A percentile compares a stretch with the other conserved stretches of the same genome.
Evolutionary conservation across 306 rosid genomes (phyloP).

Genomic region (Trifolium subterraneum): DNA sequence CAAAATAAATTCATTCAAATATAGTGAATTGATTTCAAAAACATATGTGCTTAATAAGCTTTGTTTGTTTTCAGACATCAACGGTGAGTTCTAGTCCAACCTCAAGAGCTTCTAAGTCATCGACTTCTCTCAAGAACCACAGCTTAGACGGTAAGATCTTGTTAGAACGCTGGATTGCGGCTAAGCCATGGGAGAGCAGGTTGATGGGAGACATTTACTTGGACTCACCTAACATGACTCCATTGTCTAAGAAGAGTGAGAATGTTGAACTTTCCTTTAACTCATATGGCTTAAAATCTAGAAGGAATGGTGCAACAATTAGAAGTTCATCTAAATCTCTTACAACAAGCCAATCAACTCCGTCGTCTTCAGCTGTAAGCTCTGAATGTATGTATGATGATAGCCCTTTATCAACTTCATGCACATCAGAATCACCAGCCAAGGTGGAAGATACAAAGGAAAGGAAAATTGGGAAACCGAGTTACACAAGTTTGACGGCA

Average conservation of each 20-base stretch:
- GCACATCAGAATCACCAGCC: slow-evolving; percentile 52
- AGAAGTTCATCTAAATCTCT: slow-evolving; percentile 59
- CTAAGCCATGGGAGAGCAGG: slow-evolving; percentile 78
- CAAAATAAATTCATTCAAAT: not conserved
- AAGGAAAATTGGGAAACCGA: slow-evolving; percentile 45
- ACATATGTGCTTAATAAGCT: not conserved
- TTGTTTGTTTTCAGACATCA: slow-evolving; percentile 58
- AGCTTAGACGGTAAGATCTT: slow-evolving; percentile 48
- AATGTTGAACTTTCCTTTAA: slow-evolving; percentile 37
- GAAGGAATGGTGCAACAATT: slow-evolving; percentile 61
- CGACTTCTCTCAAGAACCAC: slow-evolving; percentile 44
- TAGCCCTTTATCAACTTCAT: slow-evolving; percentile 60
- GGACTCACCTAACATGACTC: slow-evolving; percentile 52
- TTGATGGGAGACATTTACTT: slow-evolving; percentile 52
- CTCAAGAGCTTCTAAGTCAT: slow-evolving; percentile 48
- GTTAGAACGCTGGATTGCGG: slow-evolving; percentile 78
- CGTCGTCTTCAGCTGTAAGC: slow-evolving; percentile 65
- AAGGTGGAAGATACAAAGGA: slow-evolving; percentile 46
- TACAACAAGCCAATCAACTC: slow-evolving; percentile 51
- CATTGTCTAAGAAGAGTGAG: slow-evolving; percentile 55
- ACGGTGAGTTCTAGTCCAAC: slow-evolving; percentile 63
- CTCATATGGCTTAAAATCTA: slow-evolving; percentile 48
- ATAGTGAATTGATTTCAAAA: not conserved
- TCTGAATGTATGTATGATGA: slow-evolving; percentile 66
- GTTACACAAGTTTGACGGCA: slow-evolving; percentile 70